Conservation (phyloP, 176 grass and related monocot genomes). For the Aegilops sharonensis region DNA sequence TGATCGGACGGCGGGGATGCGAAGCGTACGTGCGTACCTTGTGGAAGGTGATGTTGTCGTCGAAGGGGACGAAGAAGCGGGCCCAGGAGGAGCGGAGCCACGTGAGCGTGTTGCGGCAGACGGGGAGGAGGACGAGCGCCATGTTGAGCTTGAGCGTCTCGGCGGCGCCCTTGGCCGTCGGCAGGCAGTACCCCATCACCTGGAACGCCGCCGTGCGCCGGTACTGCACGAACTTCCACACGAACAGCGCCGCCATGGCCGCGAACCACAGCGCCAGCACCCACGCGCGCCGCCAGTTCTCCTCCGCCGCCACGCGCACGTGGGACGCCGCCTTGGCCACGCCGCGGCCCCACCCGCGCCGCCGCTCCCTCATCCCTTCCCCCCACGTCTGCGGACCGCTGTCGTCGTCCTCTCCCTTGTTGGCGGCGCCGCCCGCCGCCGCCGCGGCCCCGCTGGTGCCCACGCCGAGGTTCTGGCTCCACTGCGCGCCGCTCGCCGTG, state of each 20-base stretch:
- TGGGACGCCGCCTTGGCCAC: constrained; percentile 23
- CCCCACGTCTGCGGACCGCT: background rate
- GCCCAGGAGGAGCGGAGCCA: constrained; percentile 95
- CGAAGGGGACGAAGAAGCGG: constrained; percentile 91
- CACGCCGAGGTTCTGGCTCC: constrained; percentile 92
- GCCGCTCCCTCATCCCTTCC: background rate
- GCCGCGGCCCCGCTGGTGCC: background rate
- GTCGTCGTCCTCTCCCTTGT: background rate
- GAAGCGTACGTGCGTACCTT: constrained; percentile 47
- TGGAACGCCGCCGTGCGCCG: constrained; percentile 48
- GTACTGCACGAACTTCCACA: constrained; percentile 94
- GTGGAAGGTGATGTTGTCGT: constrained; percentile 99
- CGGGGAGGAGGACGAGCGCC: constrained; percentile 90
- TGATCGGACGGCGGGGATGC: too few relatives aligned
- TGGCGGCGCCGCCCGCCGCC: background rate
- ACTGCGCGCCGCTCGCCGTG: constrained; percentile 83
- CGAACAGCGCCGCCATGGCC: constrained; percentile 65
- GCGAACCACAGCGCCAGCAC: constrained; percentile 71
- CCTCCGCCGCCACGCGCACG: constrained; percentile 58
- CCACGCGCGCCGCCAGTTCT: constrained; percentile 86
- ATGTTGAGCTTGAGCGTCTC: constrained; percentile 99
- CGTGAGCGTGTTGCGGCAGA: constrained; percentile 96
- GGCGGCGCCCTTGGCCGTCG: constrained; percentile 85
- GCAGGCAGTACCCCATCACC: constrained; percentile 96
- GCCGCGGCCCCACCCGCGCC: constrained; percentile 11